Conservation (phyloP, 2,329 filamentous ascomycete species). For the Aureobasidium namibiae region DNA sequence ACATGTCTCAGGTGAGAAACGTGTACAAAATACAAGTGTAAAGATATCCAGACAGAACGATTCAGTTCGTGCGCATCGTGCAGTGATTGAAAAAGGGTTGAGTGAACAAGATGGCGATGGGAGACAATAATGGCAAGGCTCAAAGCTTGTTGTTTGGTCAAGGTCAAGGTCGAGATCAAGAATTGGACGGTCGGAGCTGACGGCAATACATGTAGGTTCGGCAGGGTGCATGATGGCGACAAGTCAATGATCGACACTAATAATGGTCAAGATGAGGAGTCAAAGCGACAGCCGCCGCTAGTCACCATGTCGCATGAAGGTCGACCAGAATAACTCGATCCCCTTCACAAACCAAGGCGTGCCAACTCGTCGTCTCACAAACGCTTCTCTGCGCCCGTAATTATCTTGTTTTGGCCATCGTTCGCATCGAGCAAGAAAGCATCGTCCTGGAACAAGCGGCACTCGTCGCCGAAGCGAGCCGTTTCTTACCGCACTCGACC, state of each 20-base stretch:
- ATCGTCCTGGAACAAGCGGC: background rate
- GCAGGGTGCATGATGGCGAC: constrained; percentile 4
- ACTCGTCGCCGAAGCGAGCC: background rate
- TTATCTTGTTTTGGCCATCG: background rate
- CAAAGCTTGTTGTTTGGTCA: background rate
- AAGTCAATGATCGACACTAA: background rate
- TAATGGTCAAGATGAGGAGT: background rate
- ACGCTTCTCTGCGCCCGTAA: background rate
- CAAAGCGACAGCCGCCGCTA: background rate
- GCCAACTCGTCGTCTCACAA: background rate
- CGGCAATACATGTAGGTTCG: background rate
- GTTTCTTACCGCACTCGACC: background rate
- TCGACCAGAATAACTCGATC: background rate
- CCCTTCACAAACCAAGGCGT: background rate
- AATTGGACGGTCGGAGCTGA: background rate
- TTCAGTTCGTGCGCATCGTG: background rate
- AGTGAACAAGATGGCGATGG: background rate
- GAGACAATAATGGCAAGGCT: background rate
- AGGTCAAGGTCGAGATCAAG: background rate
- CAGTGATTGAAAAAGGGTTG: background rate
- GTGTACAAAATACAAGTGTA: background rate
- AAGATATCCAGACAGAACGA: background rate
- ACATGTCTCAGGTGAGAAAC: background rate
- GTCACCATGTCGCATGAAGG: background rate
- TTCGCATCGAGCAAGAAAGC: background rate